Evolutionary conservation across 2,329 filamentous ascomycete species (phyloP).

Genomic region (Fusarium sp.): DNA sequence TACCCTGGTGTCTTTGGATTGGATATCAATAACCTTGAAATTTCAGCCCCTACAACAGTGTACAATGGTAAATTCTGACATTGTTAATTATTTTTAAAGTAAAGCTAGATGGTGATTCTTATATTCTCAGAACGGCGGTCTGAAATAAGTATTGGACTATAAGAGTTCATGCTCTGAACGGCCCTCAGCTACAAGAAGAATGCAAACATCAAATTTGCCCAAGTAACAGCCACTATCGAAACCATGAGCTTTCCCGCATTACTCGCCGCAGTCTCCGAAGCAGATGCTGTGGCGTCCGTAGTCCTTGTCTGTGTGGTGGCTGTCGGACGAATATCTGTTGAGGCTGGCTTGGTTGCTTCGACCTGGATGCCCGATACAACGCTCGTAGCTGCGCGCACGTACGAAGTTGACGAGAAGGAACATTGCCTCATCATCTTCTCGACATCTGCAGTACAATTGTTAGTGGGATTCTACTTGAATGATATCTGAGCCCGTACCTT

Average conservation of each 20-base stretch:
- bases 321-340: not conserved
- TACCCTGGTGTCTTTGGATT: too few species aligned
- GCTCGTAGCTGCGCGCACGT: not conserved
- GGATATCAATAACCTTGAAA: too few species aligned
- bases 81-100: too few species aligned
- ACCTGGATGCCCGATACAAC: constrained; percentile 2
- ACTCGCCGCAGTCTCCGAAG: not conserved
- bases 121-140: too few species aligned
- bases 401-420: not conserved
- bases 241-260: not conserved
- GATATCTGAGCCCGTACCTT: accelerated
- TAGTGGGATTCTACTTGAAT: too few species aligned
- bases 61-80: too few species aligned
- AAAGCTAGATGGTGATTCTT: too few species aligned
- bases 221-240: not conserved
- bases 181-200: not conserved
- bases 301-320: not conserved
- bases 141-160: too few species aligned
- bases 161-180: too few species aligned
- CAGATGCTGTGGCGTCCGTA: not conserved
- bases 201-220: not conserved
- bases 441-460: not conserved
- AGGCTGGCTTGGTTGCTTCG: not conserved
- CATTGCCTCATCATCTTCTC: constrained; percentile 11
- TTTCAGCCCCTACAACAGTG: too few species aligned